Base-by-base conservation (phyloP, 139 green algal genomes). In the Desmodesmus armatus region DNA sequence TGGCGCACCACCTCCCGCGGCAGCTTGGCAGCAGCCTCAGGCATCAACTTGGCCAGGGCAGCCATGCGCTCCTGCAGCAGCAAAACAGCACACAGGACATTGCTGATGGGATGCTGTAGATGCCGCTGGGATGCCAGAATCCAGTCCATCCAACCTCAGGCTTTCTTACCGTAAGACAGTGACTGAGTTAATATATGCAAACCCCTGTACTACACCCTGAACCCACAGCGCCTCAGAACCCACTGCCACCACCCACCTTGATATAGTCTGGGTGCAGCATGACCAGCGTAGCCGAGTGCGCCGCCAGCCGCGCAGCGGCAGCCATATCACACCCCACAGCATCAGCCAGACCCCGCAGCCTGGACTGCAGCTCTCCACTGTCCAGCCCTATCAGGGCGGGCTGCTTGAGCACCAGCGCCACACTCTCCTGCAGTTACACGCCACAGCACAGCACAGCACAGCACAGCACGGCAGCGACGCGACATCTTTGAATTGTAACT, bases 21-120 rank as follows among this genome's bases (percentile, higher is more conserved):
- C 63, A 85, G 44, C 79, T 75, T 77, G 55, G 53, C 25, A 5
- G 37, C 76, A 1, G 44, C 79, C 17, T 85, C 79, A n/a, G 79
- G 79, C 79, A 85, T 63, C 79, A 85, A 31, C 79, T 85, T 33
- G 31, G 41, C 41, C 19, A 85, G 21, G 1, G 65, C 63, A 23
- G 33, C 63, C 79, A 85, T 74, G n/a, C 49, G 62, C 51, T 65
- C 43, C 79, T 85, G 62, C 44, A 55, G 47, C 70, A 58, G 40
- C 23, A 39, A 7, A 7, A 27, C 70, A 37, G 40, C 70, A 44
- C 35, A 19, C 39, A 9, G 7, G 13, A 23, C 2, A 19, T 23
- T 55, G 25, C 40, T 21, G 70, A 17, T 40, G 35, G 33, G 15
- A 33, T 15, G 13, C 7, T 3, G n/a, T 53, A 31, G n/a, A 49